A percentile compares a stretch with the other conserved stretches of the same genome.
Evolutionary conservation across 2,329 filamentous ascomycete species (phyloP).

Genomic region (Cercospora sp.): DNA sequence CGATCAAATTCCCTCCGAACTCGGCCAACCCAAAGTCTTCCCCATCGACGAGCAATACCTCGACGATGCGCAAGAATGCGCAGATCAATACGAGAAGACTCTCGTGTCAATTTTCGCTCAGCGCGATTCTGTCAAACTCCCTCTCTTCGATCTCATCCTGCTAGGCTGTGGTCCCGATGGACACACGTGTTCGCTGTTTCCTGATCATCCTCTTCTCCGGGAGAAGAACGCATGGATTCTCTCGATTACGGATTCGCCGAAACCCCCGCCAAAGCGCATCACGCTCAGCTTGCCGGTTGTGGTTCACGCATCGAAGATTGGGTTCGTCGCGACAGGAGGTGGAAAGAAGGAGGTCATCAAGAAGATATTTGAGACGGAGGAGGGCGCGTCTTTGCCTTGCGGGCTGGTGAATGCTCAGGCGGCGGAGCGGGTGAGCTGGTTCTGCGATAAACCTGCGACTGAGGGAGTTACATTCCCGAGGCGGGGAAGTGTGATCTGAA

Average conservation of each 20-base stretch:
- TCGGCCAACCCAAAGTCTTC: slow-evolving; percentile 70
- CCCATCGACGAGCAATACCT: slow-evolving; percentile 70
- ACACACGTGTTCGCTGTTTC: slow-evolving; percentile 96
- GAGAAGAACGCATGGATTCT: slow-evolving; percentile 91
- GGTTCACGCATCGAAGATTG: slow-evolving; percentile 79
- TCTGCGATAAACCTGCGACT: slow-evolving; percentile 82
- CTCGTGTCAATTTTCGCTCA: slow-evolving; percentile 84
- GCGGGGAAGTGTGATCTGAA: slow-evolving; percentile 57
- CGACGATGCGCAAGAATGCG: slow-evolving; percentile 83
- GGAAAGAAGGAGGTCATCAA: slow-evolving; percentile 92
- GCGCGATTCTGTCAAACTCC: slow-evolving; percentile 89
- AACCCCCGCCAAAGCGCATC: slow-evolving; percentile 87
- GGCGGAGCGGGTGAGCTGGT: slow-evolving; percentile 91
- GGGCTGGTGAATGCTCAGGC: slow-evolving; percentile 81
- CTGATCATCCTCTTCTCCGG: slow-evolving; percentile 79
- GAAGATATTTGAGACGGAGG: slow-evolving; percentile 80
- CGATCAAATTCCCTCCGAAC: slow-evolving; percentile 74
- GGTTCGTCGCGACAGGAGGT: slow-evolving; percentile 85
- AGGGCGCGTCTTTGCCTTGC: slow-evolving; percentile 74
- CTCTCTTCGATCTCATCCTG: slow-evolving; percentile 91
- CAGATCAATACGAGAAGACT: slow-evolving; percentile 87
- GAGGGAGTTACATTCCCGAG: slow-evolving; percentile 80
- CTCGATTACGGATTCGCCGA: slow-evolving; percentile 87
- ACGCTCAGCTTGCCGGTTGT: slow-evolving; percentile 91
- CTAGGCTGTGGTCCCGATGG: slow-evolving; percentile 94